These are phyloP conservation scores for Hydnum rufescens DNA, from an alignment of 768 basidiomycete species.

Conservation along the genomic window DNA sequence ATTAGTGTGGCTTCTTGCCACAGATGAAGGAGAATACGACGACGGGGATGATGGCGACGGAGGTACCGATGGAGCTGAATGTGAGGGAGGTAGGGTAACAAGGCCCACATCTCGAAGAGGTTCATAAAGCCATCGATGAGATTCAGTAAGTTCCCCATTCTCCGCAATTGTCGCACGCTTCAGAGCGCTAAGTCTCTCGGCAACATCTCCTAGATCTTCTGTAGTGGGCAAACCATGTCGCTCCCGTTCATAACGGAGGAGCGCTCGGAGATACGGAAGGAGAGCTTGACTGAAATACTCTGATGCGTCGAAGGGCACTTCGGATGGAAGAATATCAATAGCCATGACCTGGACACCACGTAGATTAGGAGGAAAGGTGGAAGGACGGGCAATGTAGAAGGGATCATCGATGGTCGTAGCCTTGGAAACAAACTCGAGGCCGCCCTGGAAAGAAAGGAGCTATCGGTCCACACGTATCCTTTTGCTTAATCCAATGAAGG, in stretches of 20 bases:
- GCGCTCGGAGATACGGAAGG: conserved; percentile 41
- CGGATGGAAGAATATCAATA: conserved; percentile 78
- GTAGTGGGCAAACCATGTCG: not conserved
- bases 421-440: conserved; percentile 62
- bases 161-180: conserved; percentile 51
- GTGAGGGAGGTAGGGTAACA: not conserved
- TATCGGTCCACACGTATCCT: too few species aligned
- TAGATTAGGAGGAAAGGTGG: conserved; percentile 20
- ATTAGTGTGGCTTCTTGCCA: not conserved
- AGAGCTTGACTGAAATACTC: conserved; percentile 49
- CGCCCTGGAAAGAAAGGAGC: conserved; percentile 31
- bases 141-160: conserved; percentile 31
- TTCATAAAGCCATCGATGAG: conserved; percentile 38
- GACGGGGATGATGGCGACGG: too few species aligned
- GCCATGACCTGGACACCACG: conserved; percentile 55
- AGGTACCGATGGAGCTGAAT: not conserved
- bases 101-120: conserved; percentile 21
- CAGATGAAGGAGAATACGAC: not conserved
- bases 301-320: conserved; percentile 67
- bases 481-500: not conserved
- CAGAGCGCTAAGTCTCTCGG: conserved; percentile 26
- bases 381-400: conserved; percentile 37
- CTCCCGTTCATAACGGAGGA: conserved; percentile 23
- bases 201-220: not conserved
- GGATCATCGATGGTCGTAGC: conserved; percentile 58